These are phyloP conservation scores for Septoria petroselini DNA, from an alignment of 2,329 filamentous ascomycete genomes.

Conservation along the genomic window DNA sequence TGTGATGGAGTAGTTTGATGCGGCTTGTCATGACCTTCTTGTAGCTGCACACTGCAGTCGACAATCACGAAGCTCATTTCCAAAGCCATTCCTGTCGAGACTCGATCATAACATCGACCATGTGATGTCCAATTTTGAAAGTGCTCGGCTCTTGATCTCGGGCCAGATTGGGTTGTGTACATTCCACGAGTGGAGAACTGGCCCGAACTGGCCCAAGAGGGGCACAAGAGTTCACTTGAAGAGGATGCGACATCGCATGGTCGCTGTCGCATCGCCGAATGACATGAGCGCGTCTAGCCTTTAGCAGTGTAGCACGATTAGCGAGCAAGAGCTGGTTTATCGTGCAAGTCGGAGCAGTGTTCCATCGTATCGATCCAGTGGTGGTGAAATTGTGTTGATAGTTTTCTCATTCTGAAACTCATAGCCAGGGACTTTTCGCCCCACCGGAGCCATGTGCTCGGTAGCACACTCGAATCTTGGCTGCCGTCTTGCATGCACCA, in stretches of 20 bases:
- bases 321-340: too few relatives aligned
- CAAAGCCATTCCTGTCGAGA: constrained; percentile 6
- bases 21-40: background rate
- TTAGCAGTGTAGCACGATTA: too few relatives aligned
- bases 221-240: background rate
- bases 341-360: background rate
- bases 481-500: background rate
- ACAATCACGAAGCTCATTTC: background rate
- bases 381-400: constrained; percentile 7
- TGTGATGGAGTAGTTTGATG: background rate
- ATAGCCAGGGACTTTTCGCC: background rate
- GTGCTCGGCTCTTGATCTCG: background rate
- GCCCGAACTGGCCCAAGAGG: background rate
- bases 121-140: background rate
- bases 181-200: constrained; percentile 4
- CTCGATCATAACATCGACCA: constrained; percentile 1
- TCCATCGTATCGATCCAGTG: too few relatives aligned
- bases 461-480: background rate
- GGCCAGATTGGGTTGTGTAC: background rate
- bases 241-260: background rate
- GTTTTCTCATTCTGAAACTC: constrained; percentile 1
- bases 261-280: too few relatives aligned
- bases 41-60: background rate
- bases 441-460: background rate
- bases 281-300: too few relatives aligned